Evolutionary conservation across 2,329 filamentous ascomycete genomes (phyloP).

Genomic region (Fusarium guadeloupense): DNA sequence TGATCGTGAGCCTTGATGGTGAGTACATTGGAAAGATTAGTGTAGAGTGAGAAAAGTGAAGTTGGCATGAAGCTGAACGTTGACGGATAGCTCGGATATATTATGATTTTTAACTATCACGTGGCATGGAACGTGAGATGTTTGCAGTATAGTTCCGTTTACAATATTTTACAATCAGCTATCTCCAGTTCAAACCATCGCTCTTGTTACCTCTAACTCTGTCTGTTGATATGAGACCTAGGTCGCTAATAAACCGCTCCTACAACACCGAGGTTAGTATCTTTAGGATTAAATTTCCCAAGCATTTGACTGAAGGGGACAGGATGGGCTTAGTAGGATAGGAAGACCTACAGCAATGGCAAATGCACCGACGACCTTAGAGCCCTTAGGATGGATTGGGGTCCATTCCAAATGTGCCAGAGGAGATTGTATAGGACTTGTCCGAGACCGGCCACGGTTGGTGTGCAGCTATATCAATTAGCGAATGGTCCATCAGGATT

Average conservation of each 20-base stretch:
- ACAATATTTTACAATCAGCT: no score
- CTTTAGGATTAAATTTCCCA: no score
- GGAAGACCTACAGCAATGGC: constrained; percentile 4
- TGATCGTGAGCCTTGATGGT: neutral
- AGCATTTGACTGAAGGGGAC: no score
- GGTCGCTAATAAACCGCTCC: no score
- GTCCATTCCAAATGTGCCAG: constrained; percentile 3
- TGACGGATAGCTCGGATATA: no score
- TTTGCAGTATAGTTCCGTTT: no score
- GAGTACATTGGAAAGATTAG: neutral
- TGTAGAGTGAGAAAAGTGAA: neutral
- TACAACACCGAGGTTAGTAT: no score
- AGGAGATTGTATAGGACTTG: neutral
- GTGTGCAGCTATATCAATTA: constrained; percentile 11
- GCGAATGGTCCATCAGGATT: neutral
- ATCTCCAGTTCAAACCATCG: neutral
- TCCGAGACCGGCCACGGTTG: constrained; percentile 5
- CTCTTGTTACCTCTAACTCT: no score
- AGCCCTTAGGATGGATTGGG: constrained; percentile 4
- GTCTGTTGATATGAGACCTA: no score
- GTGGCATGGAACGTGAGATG: no score
- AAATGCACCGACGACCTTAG: constrained; percentile 22
- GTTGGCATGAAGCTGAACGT: neutral
- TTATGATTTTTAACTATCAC: no score
- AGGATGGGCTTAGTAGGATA: no score